Conservation (phyloP, 192 early-diverging fungal genomes). For the Phlyctochytrium arcticum region DNA sequence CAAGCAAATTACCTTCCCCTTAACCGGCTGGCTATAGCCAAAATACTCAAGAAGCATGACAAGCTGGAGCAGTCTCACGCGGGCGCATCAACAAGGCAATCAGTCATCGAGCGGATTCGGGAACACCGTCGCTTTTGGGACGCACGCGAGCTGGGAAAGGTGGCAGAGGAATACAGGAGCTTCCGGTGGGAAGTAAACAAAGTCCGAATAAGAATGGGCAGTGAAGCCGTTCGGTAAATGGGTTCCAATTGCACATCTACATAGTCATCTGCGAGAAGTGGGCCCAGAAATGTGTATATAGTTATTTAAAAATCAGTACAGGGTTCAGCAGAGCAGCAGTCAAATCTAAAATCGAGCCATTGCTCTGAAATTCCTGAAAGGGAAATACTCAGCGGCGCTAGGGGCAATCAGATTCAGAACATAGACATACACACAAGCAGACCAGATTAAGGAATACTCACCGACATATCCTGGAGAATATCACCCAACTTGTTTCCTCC, state of each 20-base stretch:
- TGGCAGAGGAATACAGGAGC: neutral
- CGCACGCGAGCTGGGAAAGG: neutral
- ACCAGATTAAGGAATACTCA: slow-evolving; percentile 11
- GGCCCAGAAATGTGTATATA: neutral
- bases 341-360: too few species aligned
- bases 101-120: neutral
- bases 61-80: slow-evolving; percentile 1
- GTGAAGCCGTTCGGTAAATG: neutral
- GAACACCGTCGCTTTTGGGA: slow-evolving; percentile 2
- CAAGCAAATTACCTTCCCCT: slow-evolving; percentile 6
- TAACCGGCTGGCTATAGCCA: slow-evolving; percentile 2
- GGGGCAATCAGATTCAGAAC: neutral
- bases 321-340: neutral
- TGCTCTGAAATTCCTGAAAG: too few species aligned
- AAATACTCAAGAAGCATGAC: slow-evolving; percentile 15
- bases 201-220: neutral
- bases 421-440: neutral
- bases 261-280: neutral
- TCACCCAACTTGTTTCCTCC: slow-evolving; percentile 44
- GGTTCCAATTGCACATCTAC: neutral
- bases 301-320: neutral
- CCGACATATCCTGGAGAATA: slow-evolving; percentile 49
- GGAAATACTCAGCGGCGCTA: neutral
- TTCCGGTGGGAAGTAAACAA: slow-evolving; percentile 16
- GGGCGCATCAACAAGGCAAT: neutral